phyloP scores from a whole-genome alignment of 1,139 yeast genomes.

The Hyphopichia burtonii region DNA sequence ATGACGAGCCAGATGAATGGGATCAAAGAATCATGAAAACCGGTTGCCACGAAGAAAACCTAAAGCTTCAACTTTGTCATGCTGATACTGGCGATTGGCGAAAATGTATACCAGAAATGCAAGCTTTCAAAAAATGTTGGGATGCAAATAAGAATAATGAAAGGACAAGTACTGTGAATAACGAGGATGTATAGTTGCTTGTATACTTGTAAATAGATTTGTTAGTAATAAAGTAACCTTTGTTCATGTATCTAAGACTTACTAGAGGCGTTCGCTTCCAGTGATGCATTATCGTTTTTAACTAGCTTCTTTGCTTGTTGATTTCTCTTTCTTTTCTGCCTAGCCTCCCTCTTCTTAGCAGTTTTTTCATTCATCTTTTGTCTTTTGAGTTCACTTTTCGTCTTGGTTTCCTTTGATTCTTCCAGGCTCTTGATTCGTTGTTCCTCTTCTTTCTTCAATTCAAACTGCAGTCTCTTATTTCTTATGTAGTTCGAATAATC shows the following conservation, averaged over 20 bases:
- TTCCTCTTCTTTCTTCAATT: slow-evolving; percentile 1
- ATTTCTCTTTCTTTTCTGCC: slow-evolving; percentile 5
- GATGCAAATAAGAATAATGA: slow-evolving; percentile 52
- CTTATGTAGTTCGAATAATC: slow-evolving; percentile 7
- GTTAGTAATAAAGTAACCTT: not conserved
- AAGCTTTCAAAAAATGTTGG: slow-evolving; percentile 71
- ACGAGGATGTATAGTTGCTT: slow-evolving; percentile 14
- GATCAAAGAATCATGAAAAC: slow-evolving; percentile 70
- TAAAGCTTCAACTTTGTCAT: slow-evolving; percentile 67
- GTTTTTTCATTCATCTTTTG: slow-evolving; percentile 4
- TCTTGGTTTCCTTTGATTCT: slow-evolving; percentile 1
- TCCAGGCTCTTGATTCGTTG: not conserved
- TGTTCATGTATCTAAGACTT: too few relatives aligned
- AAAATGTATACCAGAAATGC: slow-evolving; percentile 65
- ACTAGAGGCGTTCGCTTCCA: too few relatives aligned
- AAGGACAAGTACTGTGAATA: slow-evolving; percentile 51
- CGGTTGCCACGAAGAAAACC: slow-evolving; percentile 72
- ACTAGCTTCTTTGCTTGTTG: not conserved
- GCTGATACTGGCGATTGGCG: slow-evolving; percentile 85
- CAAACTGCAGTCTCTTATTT: slow-evolving; percentile 4
- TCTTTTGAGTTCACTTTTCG: slow-evolving; percentile 2
- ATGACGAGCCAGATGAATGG: slow-evolving; percentile 73
- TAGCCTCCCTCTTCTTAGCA: slow-evolving; percentile 6
- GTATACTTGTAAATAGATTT: not conserved
- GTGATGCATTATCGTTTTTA: not conserved